phyloP scores from a whole-genome alignment of 2,329 filamentous ascomycete genomes.

The Microcyclospora tardicrescens region DNA sequence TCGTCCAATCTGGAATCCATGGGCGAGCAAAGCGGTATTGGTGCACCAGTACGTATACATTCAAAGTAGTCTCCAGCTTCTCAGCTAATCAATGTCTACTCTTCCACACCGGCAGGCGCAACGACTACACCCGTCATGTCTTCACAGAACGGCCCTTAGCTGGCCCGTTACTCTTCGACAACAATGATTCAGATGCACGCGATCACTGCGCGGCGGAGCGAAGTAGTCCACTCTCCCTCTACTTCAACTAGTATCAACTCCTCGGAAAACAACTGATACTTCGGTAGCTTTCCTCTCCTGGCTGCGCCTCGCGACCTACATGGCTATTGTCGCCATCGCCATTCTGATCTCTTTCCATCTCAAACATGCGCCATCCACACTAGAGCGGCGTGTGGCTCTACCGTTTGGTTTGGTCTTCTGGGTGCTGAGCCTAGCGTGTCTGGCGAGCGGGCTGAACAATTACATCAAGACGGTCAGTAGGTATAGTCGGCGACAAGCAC shows the following conservation, averaged over 20 bases:
- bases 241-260: no score
- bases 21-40: constrained; percentile 35
- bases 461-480: constrained; percentile 75
- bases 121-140: constrained; percentile 29
- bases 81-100: background rate
- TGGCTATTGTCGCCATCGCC: constrained; percentile 77
- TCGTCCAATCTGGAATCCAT: constrained; percentile 41
- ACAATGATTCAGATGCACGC: constrained; percentile 59
- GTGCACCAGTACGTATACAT: constrained; percentile 32
- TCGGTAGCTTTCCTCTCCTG: constrained; percentile 65
- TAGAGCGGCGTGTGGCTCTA: constrained; percentile 65
- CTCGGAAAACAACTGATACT: no score
- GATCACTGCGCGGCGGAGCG: constrained; percentile 72
- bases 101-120: constrained; percentile 21
- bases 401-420: constrained; percentile 85
- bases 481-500: constrained; percentile 63
- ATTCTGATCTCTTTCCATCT: constrained; percentile 92
- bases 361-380: constrained; percentile 52
- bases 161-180: constrained; percentile 59
- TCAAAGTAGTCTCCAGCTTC: background rate
- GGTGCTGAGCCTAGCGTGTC: constrained; percentile 62
- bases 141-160: constrained; percentile 52
- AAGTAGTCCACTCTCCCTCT: constrained; percentile 38
- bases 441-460: constrained; percentile 67
- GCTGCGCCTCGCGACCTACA: constrained; percentile 77